Conservation (phyloP, 371 early-diverging fungal species). For the Mucor circinelloides region DNA sequence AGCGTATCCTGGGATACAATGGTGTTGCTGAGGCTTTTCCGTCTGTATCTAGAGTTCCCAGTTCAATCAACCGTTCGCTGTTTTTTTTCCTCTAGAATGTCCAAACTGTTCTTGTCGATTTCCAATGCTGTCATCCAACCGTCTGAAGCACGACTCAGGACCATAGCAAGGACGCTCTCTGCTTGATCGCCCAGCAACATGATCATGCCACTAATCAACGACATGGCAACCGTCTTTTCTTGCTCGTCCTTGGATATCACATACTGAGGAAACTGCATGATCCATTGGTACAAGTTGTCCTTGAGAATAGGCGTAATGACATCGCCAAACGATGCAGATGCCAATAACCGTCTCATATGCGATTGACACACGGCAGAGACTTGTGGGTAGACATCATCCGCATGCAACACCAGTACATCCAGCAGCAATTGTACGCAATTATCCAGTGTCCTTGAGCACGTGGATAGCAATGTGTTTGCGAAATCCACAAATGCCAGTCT, state of each 20-base stretch:
- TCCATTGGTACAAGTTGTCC: conserved; percentile 42
- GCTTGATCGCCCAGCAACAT: conserved; percentile 42
- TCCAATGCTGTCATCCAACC: conserved; percentile 50
- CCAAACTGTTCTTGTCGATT: conserved; percentile 44
- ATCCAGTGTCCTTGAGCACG: conserved; percentile 45
- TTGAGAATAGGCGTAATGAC: conserved; percentile 42
- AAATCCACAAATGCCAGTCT: conserved; percentile 49
- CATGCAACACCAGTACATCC: conserved; percentile 48
- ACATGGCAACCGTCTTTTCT: conserved; percentile 43
- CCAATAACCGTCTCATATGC: conserved; percentile 26
- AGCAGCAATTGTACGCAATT: conserved; percentile 40
- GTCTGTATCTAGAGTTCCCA: conserved; percentile 13
- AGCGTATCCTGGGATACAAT: conserved; percentile 50
- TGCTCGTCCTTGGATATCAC: conserved; percentile 48
- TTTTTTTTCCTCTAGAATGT: conserved; percentile 45
- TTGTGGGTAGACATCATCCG: conserved; percentile 47
- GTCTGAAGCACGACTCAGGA: conserved; percentile 32
- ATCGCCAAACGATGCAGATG: conserved; percentile 13
- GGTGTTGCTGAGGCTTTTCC: conserved; percentile 5
- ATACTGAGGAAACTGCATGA: conserved; percentile 46
- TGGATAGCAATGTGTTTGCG: conserved; percentile 35
- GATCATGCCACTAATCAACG: conserved; percentile 45
- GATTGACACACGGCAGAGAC: conserved; percentile 34
- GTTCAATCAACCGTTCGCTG: conserved; percentile 22
- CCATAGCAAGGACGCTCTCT: conserved; percentile 35